These are phyloP conservation scores for Claviceps fusiformis DNA, from an alignment of 2,329 filamentous ascomycete genomes.

Conservation along the genomic window DNA sequence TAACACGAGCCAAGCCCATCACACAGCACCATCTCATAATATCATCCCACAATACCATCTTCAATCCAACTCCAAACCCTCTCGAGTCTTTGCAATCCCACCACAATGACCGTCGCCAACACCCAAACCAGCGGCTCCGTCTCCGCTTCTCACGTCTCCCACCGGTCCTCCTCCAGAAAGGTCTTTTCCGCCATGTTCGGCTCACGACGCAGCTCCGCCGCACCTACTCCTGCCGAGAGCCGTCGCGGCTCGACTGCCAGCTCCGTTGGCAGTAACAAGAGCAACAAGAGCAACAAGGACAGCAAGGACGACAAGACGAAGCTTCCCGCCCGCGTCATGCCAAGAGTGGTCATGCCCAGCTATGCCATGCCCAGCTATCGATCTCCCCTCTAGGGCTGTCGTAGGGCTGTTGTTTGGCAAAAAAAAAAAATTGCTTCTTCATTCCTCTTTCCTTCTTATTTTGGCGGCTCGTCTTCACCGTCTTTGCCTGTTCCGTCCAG, in stretches of 20 bases:
- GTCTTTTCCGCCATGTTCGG: conserved; percentile 4
- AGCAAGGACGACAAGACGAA: conserved; percentile 1
- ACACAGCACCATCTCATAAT: too few species aligned
- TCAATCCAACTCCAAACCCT: neutral
- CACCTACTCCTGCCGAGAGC: neutral
- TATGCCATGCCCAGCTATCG: neutral
- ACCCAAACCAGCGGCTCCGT: neutral
- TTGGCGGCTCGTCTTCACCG: too few species aligned
- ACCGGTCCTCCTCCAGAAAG: neutral
- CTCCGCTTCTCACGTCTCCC: neutral
- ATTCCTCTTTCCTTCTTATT: neutral
- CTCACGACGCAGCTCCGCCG: neutral
- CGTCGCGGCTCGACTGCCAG: conserved; percentile 1
- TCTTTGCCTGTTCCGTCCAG: too few species aligned
- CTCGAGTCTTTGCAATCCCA: neutral
- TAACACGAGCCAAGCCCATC: too few species aligned
- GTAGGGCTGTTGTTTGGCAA: neutral
- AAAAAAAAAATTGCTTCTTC: neutral
- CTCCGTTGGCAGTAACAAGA: neutral
- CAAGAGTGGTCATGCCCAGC: neutral
- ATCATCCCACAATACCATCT: neutral
- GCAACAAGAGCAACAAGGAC: neutral
- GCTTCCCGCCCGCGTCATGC: neutral
- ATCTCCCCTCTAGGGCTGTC: conserved; percentile 2
- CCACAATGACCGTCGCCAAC: neutral